Evolutionary conservation across 768 basidiomycete species (phyloP).

Genomic region (Lactarius evosmus): DNA sequence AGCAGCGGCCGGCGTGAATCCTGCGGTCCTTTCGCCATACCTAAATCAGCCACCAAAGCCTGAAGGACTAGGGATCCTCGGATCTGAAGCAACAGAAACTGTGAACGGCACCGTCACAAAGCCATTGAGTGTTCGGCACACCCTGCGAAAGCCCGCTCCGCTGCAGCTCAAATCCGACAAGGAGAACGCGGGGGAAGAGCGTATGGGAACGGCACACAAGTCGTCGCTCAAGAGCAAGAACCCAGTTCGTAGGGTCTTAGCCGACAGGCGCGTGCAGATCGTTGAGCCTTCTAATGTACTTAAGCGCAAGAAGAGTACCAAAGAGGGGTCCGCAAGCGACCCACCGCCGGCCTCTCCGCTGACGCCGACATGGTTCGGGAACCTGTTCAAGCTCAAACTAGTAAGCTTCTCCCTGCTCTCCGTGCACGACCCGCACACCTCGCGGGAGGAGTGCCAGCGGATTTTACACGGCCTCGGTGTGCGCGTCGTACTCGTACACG

Average conservation of each 20-base stretch:
- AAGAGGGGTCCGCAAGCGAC: conserved; percentile 11
- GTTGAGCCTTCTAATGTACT: conserved; percentile 42
- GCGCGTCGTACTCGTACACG: conserved; percentile 59
- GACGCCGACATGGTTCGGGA: conserved; percentile 74
- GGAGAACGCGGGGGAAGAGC: conserved; percentile 46
- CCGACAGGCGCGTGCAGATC: conserved; percentile 47
- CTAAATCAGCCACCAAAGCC: neutral
- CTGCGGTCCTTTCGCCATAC: conserved; percentile 8
- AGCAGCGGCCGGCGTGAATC: conserved; percentile 19
- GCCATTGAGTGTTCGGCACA: conserved; percentile 44
- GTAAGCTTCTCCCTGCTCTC: conserved; percentile 57
- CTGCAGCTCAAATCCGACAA: conserved; percentile 44
- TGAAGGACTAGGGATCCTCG: conserved; percentile 19
- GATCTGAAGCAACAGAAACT: conserved; percentile 14
- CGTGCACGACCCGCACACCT: conserved; percentile 54
- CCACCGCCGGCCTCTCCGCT: conserved; percentile 47
- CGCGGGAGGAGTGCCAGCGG: conserved; percentile 69
- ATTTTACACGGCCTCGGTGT: conserved; percentile 72
- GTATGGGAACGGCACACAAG: conserved; percentile 31
- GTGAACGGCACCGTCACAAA: conserved; percentile 34
- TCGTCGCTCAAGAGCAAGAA: conserved; percentile 43
- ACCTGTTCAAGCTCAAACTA: conserved; percentile 84
- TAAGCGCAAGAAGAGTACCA: conserved; percentile 37
- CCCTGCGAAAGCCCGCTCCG: conserved; percentile 20
- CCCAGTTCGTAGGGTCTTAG: conserved; percentile 29